Evolutionary conservation across 208 protist genomes (phyloP).

Genomic region (Acanthamoeba healyi): DNA sequence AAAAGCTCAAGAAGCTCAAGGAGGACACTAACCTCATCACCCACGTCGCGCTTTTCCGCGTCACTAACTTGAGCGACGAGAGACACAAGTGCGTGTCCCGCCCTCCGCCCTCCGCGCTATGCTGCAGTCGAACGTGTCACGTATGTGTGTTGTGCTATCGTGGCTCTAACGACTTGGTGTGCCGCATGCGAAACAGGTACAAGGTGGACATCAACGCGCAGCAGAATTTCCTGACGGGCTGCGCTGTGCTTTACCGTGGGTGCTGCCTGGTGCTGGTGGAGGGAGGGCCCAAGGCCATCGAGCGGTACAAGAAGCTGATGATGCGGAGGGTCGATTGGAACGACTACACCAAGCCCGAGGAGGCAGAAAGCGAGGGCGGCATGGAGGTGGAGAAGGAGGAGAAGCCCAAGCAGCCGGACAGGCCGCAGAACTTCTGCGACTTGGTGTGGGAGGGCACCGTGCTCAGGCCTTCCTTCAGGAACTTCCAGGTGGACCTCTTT

Average conservation of each 20-base stretch:
- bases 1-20: slow-evolving; percentile 75
- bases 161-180: neutral
- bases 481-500: slow-evolving; percentile 58
- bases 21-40: slow-evolving; percentile 48
- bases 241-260: slow-evolving; percentile 61
- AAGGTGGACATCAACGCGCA: slow-evolving; percentile 86
- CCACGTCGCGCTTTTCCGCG: slow-evolving; percentile 53
- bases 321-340: slow-evolving; percentile 85
- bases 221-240: slow-evolving; percentile 77
- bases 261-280: slow-evolving; percentile 84
- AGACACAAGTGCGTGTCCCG: slow-evolving; percentile 52
- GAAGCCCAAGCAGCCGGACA: neutral
- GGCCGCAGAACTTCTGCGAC: slow-evolving; percentile 52
- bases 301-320: slow-evolving; percentile 87
- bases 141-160: slow-evolving; percentile 21
- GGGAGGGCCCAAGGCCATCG: slow-evolving; percentile 79
- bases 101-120: neutral
- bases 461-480: slow-evolving; percentile 72
- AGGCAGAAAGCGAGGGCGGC: neutral
- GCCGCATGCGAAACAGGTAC: neutral
- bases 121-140: no score
- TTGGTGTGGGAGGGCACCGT: slow-evolving; percentile 81
- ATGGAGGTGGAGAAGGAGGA: slow-evolving; percentile 56
- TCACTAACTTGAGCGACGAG: slow-evolving; percentile 59
- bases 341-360: slow-evolving; percentile 60